These are phyloP conservation scores for Citrus hindsii DNA, from an alignment of 345 rosid species.

Conservation along the genomic window DNA sequence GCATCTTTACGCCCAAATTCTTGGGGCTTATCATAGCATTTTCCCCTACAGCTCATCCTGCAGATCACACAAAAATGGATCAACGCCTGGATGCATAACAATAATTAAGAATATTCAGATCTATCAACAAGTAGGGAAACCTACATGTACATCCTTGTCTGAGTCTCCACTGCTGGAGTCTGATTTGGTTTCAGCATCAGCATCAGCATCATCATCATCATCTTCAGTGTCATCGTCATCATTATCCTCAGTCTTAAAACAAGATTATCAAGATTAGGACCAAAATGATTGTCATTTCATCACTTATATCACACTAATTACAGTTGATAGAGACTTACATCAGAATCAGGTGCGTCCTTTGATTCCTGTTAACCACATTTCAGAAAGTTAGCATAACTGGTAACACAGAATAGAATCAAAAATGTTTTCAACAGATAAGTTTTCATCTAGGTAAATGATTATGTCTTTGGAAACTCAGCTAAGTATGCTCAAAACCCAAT, in stretches of 20 bases:
- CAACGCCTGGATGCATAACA: neutral
- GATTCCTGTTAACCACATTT: slow-evolving; percentile 46
- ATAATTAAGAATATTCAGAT: neutral
- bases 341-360: slow-evolving; percentile 67
- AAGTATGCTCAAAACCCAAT: neutral
- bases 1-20: neutral
- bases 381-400: neutral
- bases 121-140: neutral
- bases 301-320: neutral
- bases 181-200: slow-evolving; percentile 41
- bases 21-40: neutral
- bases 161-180: slow-evolving; percentile 33
- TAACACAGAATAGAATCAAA: neutral
- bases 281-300: neutral
- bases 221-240: slow-evolving; percentile 43
- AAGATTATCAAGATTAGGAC: neutral
- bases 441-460: neutral
- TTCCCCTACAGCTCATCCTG: slow-evolving; percentile 84
- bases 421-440: neutral
- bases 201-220: slow-evolving; percentile 43
- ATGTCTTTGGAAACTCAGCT: neutral
- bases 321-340: slow-evolving; percentile 44
- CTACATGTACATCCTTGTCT: slow-evolving; percentile 38
- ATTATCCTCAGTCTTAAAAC: slow-evolving; percentile 65
- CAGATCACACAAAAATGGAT: neutral